Percentiles rank a stretch among this genome's conserved stretches.
These are phyloP conservation scores for Takashimella tepidaria DNA, from an alignment of 1,284 basidiomycete genomes.

Conservation along the genomic window DNA sequence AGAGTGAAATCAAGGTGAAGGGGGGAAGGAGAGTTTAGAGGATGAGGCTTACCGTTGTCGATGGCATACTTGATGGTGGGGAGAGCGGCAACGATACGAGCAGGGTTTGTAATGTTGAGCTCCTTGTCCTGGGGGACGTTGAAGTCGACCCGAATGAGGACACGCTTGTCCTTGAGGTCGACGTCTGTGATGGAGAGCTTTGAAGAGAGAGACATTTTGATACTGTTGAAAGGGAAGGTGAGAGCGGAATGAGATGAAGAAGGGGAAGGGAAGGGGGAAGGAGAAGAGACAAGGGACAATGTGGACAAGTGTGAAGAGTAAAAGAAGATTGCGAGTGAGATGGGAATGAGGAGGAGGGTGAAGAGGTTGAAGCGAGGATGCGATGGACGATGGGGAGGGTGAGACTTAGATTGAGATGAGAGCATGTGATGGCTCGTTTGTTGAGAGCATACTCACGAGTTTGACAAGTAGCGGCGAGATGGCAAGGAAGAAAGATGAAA, in stretches of 20 bases:
- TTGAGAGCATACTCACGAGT: background rate
- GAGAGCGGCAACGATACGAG: constrained; percentile 91
- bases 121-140: constrained; percentile 78
- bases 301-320: background rate
- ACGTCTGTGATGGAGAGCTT: constrained; percentile 91
- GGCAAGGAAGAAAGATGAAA: background rate
- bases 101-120: constrained; percentile 91
- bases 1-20: background rate
- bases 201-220: constrained; percentile 87
- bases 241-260: background rate
- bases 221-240: constrained; percentile 3
- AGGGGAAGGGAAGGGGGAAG: constrained; percentile 1
- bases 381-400: constrained; percentile 1
- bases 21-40: background rate
- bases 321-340: constrained; percentile 10
- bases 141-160: constrained; percentile 97
- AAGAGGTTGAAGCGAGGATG: background rate
- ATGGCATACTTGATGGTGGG: constrained; percentile 95
- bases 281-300: background rate
- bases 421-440: no score
- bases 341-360: constrained; percentile 7
- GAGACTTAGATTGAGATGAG: background rate
- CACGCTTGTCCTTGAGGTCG: constrained; percentile 74
- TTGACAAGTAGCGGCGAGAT: background rate
- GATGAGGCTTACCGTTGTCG: constrained; percentile 61